These are phyloP conservation scores for Magnaporthales sp. DNA, from an alignment of 2,329 filamentous ascomycete species.

Conservation along the genomic window DNA sequence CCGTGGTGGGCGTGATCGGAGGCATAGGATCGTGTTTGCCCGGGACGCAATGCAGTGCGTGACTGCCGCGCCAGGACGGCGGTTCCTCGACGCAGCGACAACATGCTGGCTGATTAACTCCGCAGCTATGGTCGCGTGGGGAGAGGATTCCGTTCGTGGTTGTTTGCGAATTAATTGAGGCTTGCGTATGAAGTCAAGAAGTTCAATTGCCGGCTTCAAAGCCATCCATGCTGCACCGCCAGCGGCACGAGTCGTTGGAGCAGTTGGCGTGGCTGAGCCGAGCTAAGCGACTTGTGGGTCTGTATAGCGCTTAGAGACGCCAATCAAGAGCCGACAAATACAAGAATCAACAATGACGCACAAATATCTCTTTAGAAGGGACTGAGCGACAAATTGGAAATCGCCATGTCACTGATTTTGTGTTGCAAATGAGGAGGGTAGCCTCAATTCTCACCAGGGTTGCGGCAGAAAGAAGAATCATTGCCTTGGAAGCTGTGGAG, in stretches of 20 bases:
- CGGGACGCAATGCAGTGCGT: constrained; percentile 19
- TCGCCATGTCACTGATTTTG: neutral
- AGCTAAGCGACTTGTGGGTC: neutral
- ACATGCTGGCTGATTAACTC: constrained; percentile 17
- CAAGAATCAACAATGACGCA: neutral
- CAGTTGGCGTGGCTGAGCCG: neutral
- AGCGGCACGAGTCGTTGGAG: neutral
- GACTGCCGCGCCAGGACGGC: constrained; percentile 27
- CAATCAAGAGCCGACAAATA: neutral
- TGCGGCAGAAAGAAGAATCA: neutral
- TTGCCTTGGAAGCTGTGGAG: neutral
- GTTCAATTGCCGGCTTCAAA: neutral
- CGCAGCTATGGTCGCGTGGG: neutral
- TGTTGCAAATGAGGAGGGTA: neutral
- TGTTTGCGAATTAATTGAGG: neutral
- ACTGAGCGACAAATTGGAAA: neutral
- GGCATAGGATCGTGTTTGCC: constrained; percentile 40
- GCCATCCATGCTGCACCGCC: neutral
- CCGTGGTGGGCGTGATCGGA: constrained; percentile 33
- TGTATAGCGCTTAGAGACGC: neutral
- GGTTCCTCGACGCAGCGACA: constrained; percentile 25
- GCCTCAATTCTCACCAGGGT: neutral
- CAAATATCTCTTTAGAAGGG: neutral
- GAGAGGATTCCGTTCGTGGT: neutral
- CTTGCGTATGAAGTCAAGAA: neutral